Conservation (phyloP, 805 yeast genomes). For the Pichia nanzhaoensis region DNA sequence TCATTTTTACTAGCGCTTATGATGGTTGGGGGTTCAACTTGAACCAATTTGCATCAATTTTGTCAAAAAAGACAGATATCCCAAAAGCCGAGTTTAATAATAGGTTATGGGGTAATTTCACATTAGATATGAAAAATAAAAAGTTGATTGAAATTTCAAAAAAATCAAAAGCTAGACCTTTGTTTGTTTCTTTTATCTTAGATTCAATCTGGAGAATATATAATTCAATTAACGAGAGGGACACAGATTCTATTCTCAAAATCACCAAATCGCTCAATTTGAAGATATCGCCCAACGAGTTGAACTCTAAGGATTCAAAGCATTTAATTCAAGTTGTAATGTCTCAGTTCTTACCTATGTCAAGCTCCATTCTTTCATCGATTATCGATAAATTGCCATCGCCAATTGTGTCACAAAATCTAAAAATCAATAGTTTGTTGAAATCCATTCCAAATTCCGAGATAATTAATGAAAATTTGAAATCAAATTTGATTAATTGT, state of each 20-base stretch:
- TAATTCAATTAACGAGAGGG: conserved; percentile 57
- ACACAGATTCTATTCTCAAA: conserved; percentile 66
- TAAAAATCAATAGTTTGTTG: conserved; percentile 62
- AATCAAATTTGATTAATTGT: conserved; percentile 57
- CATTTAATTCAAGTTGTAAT: conserved; percentile 57
- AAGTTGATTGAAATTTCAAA: conserved; percentile 64
- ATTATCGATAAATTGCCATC: conserved; percentile 84
- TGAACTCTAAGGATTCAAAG: conserved; percentile 71
- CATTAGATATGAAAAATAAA: conserved; percentile 83
- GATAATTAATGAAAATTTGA: conserved; percentile 42
- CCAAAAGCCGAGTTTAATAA: conserved; percentile 71
- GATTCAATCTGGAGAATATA: conserved; percentile 93
- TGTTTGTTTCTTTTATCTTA: conserved; percentile 79
- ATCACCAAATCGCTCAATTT: conserved; percentile 66
- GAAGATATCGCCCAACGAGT: conserved; percentile 65
- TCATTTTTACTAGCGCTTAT: conserved; percentile 81
- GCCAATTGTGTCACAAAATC: conserved; percentile 68
- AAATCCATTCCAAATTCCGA: conserved; percentile 48
- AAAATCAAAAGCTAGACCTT: conserved; percentile 58
- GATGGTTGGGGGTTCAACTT: conserved; percentile 98
- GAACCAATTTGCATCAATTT: conserved; percentile 79
- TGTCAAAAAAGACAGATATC: conserved; percentile 78
- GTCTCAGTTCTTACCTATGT: conserved; percentile 92
- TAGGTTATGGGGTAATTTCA: conserved; percentile 95
- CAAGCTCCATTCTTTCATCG: conserved; percentile 75